These are phyloP conservation scores for Aegilops umbellulata DNA, from an alignment of 176 grass and related monocot species.

Conservation along the genomic window DNA sequence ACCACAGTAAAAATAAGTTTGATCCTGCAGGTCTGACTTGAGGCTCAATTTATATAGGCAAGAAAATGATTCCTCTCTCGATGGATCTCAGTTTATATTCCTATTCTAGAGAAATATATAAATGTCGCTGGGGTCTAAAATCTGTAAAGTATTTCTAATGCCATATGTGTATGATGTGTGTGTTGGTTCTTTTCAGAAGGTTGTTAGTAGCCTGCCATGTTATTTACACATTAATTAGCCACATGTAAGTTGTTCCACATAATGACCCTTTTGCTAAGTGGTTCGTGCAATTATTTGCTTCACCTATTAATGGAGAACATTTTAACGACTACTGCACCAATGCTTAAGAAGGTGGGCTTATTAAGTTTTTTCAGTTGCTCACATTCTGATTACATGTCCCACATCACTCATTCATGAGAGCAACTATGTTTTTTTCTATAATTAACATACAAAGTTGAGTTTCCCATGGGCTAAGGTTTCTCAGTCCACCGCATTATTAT, in stretches of 20 bases:
- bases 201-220: neutral
- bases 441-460: too few relatives aligned
- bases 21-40: neutral
- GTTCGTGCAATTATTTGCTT: neutral
- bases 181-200: too few relatives aligned
- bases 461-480: too few relatives aligned
- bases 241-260: neutral
- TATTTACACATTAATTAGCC: neutral
- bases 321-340: too few relatives aligned
- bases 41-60: neutral
- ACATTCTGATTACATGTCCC: too few relatives aligned
- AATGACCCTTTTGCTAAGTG: neutral
- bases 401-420: too few relatives aligned
- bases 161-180: neutral
- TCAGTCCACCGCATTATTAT: too few relatives aligned
- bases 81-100: neutral
- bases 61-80: too few relatives aligned
- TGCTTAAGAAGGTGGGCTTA: too few relatives aligned
- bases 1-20: neutral
- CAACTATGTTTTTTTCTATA: too few relatives aligned
- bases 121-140: neutral
- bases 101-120: neutral
- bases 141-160: neutral
- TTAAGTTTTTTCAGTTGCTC: too few relatives aligned
- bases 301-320: neutral